Percentiles rank a stretch among this genome's conserved stretches.
These are phyloP conservation scores for Blastobotrys indianensis DNA, from an alignment of 1,139 yeast species.

Conservation along the genomic window DNA sequence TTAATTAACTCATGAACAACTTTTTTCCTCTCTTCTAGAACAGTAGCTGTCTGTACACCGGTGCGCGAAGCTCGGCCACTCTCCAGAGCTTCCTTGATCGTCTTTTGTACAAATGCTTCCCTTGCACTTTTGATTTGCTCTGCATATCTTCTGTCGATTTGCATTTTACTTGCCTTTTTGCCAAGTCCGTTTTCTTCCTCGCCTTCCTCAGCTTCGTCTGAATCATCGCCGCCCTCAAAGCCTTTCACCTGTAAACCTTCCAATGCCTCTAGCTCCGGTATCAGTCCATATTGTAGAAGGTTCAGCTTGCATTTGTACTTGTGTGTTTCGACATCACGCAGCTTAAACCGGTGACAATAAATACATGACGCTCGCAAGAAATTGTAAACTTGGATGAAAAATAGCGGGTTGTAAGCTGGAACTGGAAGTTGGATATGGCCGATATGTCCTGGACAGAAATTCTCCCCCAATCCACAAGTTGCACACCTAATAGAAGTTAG, in stretches of 20 bases:
- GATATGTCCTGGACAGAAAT: slow-evolving; percentile 95
- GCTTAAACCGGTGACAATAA: slow-evolving; percentile 81
- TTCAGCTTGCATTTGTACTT: slow-evolving; percentile 70
- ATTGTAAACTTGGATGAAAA: slow-evolving; percentile 84
- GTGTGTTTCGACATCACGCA: slow-evolving; percentile 64
- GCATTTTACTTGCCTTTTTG: slow-evolving; percentile 20
- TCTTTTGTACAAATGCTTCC: slow-evolving; percentile 60
- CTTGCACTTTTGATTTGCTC: slow-evolving; percentile 51
- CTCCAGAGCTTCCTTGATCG: slow-evolving; percentile 68
- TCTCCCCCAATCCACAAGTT: slow-evolving; percentile 93
- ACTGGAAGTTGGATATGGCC: slow-evolving; percentile 97
- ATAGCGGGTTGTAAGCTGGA: slow-evolving; percentile 91
- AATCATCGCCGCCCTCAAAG: slow-evolving; percentile 34
- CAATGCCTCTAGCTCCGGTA: slow-evolving; percentile 68
- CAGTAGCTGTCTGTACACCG: slow-evolving; percentile 78
- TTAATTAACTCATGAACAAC: slow-evolving; percentile 72
- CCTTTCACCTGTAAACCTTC: slow-evolving; percentile 51
- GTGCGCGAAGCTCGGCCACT: slow-evolving; percentile 63
- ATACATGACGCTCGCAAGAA: slow-evolving; percentile 81
- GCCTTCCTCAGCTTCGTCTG: slow-evolving; percentile 37
- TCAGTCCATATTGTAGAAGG: slow-evolving; percentile 81
- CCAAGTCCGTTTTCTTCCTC: slow-evolving; percentile 24
- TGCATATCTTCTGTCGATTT: slow-evolving; percentile 32
- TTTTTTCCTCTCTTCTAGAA: slow-evolving; percentile 78
- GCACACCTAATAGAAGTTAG: slow-evolving; percentile 47